Evolutionary conservation across 257 asterid genomes (phyloP).

Genomic region (Forsythia suspensa): DNA sequence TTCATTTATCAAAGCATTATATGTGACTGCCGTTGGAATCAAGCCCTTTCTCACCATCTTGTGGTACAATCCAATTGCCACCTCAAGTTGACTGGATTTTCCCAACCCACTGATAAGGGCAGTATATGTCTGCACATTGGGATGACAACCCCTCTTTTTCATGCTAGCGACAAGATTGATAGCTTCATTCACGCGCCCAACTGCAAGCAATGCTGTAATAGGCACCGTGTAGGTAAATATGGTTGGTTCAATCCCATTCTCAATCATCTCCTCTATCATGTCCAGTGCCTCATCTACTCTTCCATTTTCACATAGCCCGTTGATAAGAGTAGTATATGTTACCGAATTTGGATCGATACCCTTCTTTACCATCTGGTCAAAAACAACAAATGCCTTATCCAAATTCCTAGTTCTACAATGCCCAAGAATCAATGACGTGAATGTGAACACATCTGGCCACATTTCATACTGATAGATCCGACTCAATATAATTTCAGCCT

Average conservation of each 20-base stretch:
- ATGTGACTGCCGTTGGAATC: slow-evolving; percentile 69
- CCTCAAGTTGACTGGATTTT: slow-evolving; percentile 53
- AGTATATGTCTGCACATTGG: slow-evolving; percentile 79
- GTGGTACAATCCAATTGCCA: slow-evolving; percentile 81
- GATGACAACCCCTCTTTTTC: slow-evolving; percentile 57
- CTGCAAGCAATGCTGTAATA: slow-evolving; percentile 52
- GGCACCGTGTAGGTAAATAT: slow-evolving; percentile 75
- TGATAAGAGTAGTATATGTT: slow-evolving; percentile 67
- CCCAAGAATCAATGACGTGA: slow-evolving; percentile 79
- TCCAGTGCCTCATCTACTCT: slow-evolving; percentile 65
- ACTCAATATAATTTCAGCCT: slow-evolving; percentile 66
- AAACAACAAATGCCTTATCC: slow-evolving; percentile 65
- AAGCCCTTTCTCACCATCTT: slow-evolving; percentile 69
- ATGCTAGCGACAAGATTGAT: slow-evolving; percentile 63
- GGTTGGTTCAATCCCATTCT: slow-evolving; percentile 61
- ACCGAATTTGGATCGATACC: slow-evolving; percentile 75
- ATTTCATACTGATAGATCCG: slow-evolving; percentile 56
- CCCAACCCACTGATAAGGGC: slow-evolving; percentile 78
- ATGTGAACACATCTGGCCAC: slow-evolving; percentile 82
- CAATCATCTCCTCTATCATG: slow-evolving; percentile 73
- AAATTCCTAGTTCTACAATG: slow-evolving; percentile 68
- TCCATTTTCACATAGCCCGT: slow-evolving; percentile 73
- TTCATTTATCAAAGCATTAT: slow-evolving; percentile 64
- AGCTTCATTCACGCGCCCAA: slow-evolving; percentile 64
- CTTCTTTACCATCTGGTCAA: slow-evolving; percentile 68